Conservation (phyloP, 805 yeast species). For the Starmerella ratchasimensis region DNA sequence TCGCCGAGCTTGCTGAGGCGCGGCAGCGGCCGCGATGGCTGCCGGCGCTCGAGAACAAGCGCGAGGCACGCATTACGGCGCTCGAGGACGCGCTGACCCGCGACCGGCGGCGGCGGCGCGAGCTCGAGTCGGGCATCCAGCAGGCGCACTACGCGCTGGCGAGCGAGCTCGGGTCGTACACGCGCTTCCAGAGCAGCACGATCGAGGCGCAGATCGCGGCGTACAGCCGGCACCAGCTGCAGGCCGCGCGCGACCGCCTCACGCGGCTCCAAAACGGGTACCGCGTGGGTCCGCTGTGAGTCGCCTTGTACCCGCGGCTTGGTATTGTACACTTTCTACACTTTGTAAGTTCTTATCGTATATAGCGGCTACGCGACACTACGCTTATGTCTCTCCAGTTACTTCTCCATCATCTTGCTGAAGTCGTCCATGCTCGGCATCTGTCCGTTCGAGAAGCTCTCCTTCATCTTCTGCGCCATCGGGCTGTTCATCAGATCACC, state of each 20-base stretch:
- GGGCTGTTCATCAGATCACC: constrained; percentile 68
- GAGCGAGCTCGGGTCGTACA: constrained; percentile 27
- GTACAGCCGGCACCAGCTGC: constrained; percentile 16
- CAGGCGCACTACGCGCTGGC: constrained; percentile 28
- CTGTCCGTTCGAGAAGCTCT: constrained; percentile 51
- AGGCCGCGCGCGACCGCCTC: constrained; percentile 17
- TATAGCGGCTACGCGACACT: too few species aligned
- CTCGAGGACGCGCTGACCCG: constrained; percentile 23
- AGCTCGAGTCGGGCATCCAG: constrained; percentile 24
- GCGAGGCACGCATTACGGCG: constrained; percentile 24
- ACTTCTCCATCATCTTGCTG: constrained; percentile 52
- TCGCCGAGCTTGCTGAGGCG: constrained; percentile 18
- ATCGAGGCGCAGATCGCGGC: constrained; percentile 19
- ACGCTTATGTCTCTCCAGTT: too few species aligned
- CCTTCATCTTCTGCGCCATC: constrained; percentile 70
- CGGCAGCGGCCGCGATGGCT: constrained; percentile 22
- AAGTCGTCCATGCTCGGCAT: constrained; percentile 46
- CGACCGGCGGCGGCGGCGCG: constrained; percentile 21
- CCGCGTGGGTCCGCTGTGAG: not conserved
- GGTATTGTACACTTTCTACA: not conserved
- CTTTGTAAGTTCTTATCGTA: constrained; percentile 29
- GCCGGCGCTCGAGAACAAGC: constrained; percentile 25
- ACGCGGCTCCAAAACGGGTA: constrained; percentile 13
- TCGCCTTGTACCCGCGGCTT: not conserved
- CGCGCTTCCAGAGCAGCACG: constrained; percentile 26